Conservation (phyloP, 345 rosid species). For the Rhodamnia rubescens region DNA sequence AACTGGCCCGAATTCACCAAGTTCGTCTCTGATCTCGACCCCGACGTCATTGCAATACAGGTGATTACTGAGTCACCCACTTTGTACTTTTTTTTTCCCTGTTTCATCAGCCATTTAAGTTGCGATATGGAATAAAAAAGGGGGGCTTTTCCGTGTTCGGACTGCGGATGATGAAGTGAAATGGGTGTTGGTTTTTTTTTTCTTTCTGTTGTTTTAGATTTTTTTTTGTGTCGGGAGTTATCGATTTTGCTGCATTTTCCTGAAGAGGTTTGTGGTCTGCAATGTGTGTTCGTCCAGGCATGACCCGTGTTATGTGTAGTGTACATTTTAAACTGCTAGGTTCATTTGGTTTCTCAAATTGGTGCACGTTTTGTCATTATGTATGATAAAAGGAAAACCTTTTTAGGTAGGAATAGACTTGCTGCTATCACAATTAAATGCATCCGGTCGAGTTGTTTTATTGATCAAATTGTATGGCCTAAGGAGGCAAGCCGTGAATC, state of each 20-base stretch:
- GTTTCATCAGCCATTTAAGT: background rate
- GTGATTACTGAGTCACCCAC: slow-evolving; percentile 8
- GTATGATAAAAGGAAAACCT: background rate
- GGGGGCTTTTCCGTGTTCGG: background rate
- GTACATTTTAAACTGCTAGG: background rate
- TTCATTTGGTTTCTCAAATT: background rate
- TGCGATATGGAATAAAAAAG: background rate
- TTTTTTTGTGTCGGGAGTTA: background rate
- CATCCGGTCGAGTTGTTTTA: background rate
- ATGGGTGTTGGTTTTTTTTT: background rate
- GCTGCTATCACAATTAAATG: background rate
- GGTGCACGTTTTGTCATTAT: background rate
- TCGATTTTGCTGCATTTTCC: background rate
- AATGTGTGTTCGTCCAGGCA: background rate
- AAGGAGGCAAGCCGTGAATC: background rate
- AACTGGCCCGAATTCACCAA: slow-evolving; percentile 75
- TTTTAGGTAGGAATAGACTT: background rate
- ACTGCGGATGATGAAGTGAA: background rate
- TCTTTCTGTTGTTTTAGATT: background rate
- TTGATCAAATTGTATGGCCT: background rate
- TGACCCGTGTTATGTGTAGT: background rate
- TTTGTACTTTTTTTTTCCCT: background rate
- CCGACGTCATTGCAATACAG: slow-evolving; percentile 86
- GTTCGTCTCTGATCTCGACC: slow-evolving; percentile 53
- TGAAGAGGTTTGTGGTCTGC: background rate